Conservation (phyloP, 2,329 filamentous ascomycete species). For the Phyllosticta citriasiana region DNA sequence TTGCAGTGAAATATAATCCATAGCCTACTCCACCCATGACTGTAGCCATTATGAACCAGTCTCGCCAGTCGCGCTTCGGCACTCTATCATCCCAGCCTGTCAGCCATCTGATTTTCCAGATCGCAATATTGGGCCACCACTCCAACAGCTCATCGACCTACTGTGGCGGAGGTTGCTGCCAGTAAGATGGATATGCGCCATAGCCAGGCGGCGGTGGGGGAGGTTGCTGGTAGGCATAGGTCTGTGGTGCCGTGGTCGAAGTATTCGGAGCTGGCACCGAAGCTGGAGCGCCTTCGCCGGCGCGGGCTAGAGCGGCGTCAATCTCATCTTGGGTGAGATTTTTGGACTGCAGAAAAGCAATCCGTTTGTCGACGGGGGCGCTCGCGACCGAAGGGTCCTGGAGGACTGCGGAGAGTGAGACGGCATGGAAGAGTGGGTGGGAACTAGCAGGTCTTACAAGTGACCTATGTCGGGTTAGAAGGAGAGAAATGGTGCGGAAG, state of each 20-base stretch:
- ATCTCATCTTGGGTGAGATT: conserved; percentile 96
- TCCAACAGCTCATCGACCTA: conserved; percentile 24
- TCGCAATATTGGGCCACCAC: not conserved
- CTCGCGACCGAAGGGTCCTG: conserved; percentile 86
- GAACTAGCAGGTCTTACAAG: conserved; percentile 33
- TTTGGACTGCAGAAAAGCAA: conserved; percentile 91
- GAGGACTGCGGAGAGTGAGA: conserved; percentile 51
- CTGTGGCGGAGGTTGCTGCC: conserved; percentile 41
- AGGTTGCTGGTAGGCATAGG: conserved; percentile 36
- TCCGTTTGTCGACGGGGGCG: conserved; percentile 83
- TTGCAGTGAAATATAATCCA: conserved; percentile 77
- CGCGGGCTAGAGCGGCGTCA: conserved; percentile 68
- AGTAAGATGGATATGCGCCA: conserved; percentile 44
- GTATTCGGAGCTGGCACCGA: conserved; percentile 38
- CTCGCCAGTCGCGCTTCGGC: conserved; percentile 85
- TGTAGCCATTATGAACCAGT: conserved; percentile 99
- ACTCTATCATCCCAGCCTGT: conserved; percentile 22
- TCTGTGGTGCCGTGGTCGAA: conserved; percentile 31
- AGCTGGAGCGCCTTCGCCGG: conserved; percentile 41
- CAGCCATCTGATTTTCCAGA: not conserved
- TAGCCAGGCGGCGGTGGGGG: conserved; percentile 32
- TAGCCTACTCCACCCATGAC: conserved; percentile 84
- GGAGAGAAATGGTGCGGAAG: not conserved
- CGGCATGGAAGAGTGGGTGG: not conserved
- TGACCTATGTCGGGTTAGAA: conserved; percentile 33